Base-by-base conservation (phyloP, 768 basidiomycete species). In the Amyloporia xantha region DNA sequence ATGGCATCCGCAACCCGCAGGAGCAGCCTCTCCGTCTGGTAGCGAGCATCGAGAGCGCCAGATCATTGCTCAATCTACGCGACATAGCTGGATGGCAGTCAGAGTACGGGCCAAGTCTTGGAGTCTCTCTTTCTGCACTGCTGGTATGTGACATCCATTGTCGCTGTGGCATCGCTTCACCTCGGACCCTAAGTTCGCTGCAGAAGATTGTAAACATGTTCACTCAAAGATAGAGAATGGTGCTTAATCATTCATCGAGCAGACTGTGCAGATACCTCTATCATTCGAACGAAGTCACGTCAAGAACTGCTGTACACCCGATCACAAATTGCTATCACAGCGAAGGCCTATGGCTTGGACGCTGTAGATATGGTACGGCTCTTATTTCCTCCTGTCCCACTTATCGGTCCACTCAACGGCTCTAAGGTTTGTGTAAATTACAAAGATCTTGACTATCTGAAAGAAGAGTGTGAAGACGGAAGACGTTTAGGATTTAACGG, bases 161-260 rank as follows among this genome's bases (percentile, higher is more conserved):
- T n/a, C n/a, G n/a, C n/a, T n/a, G n/a, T n/a, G n/a, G n/a, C n/a
- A n/a, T n/a, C n/a, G n/a, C n/a, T n/a, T n/a, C n/a, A n/a, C n/a
- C n/a, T n/a, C n/a, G n/a, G n/a, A n/a, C n/a, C n/a, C n/a, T n/a
- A 56, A 95, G 93, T 97, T 96, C 63, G 93, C 90, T 2, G 90
- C 92, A 19, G 93, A 97, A 70, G 93, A 97, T 59, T 95, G 91
- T 92, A 64, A 54, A 76, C 37, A 3, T 13, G 12, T 30, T 11
- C 39, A 15, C 37, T 28, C 2, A 6, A 24, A 24, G 5, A 21
- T 1, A 37, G 10, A n/a, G n/a, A n/a, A 7, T 33, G 30, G 15
- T 33, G 30, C 7, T 15, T 33, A 15, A 33, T 7, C 30, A 33
- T 7, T 39, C 44, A 43, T 9, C 33, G 27, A 15, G 20, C 43